Evolutionary conservation across 139 green algal species (phyloP), one percentile per base, ranked within the genome.

Genomic region (Deuterostichococcus epilithicus): DNA sequence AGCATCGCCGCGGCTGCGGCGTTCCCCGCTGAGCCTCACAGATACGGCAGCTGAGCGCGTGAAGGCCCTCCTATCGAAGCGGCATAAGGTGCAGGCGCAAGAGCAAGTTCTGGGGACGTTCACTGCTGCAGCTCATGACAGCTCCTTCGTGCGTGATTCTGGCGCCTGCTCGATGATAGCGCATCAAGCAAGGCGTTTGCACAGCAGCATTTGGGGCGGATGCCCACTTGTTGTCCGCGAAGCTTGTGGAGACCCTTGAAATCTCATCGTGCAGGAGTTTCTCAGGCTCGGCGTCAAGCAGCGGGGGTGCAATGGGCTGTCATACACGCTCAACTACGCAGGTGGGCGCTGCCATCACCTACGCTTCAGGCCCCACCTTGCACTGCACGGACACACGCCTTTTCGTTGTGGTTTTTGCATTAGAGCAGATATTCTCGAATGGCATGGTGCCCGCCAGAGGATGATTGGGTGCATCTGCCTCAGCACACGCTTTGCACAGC

Each of bases 261-360:
- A 18, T 36, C n/a, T 28, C 18, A 18, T 38, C 15, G 63, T 66
- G 68, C 82, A 97, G 90, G 91, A 95, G 42, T 99, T 90, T 80
- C 81, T 99, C 10, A 92, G 90, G 45, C 83, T 99, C 4, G 96
- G 96, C 0, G 91, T 99, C 1, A 96, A 95, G 76, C 90, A 87
- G 38, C 80, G 96, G 0, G 96, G 96, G 0, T 99, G 96, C 88
- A 99, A 97, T 80, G 96, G 96, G 6, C 82, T 99, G 33, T 92
- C 86, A 59, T 99, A 99, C 83, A 99, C 95, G 1, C 80, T 99
- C 0, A 99, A 99, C 70, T 99, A 99, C 70, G 87, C 95, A 72
- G 91, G 89, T 92, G 38, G 67, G 80, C 63, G 60, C 5, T 66
- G 34, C 15, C 3, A 15, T 63, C 2, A 30, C n/a, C 3, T 72